These are phyloP conservation scores for Galerina sulciceps DNA, from an alignment of 768 basidiomycete genomes.

Conservation along the genomic window DNA sequence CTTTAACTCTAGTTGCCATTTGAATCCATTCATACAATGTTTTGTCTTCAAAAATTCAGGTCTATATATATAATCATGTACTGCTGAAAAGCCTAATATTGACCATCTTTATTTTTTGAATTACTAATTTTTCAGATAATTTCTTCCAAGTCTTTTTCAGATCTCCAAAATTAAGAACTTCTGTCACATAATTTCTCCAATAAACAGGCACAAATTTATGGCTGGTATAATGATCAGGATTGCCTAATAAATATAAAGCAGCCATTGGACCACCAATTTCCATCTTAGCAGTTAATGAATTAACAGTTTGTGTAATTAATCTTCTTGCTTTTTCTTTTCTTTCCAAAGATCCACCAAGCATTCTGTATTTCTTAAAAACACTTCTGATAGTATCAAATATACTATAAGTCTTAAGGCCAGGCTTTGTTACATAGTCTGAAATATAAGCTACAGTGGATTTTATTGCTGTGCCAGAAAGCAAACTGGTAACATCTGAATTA, in stretches of 20 bases:
- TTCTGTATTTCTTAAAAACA: constrained; percentile 27
- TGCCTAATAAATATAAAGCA: constrained; percentile 30
- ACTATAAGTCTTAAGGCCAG: constrained; percentile 31
- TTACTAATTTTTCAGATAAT: constrained; percentile 12
- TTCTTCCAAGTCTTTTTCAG: not conserved
- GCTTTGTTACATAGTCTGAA: constrained; percentile 42
- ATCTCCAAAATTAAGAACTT: not conserved
- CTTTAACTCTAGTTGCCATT: not conserved
- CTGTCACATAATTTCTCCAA: constrained; percentile 25
- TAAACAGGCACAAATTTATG: constrained; percentile 30
- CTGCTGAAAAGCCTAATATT: constrained; percentile 23
- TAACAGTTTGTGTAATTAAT: constrained; percentile 23
- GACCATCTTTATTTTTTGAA: constrained; percentile 19
- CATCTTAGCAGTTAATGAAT: constrained; percentile 27
- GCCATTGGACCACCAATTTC: constrained; percentile 39
- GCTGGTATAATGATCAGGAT: constrained; percentile 38
- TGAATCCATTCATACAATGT: constrained; percentile 32
- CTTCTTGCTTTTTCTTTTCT: constrained; percentile 11
- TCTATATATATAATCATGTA: constrained; percentile 32
- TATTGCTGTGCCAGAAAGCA: constrained; percentile 39
- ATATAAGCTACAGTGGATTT: constrained; percentile 36
- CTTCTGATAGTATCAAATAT: constrained; percentile 32
- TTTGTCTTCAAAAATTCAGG: constrained; percentile 10
- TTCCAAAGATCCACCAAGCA: constrained; percentile 15
- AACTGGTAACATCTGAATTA: constrained; percentile 38